Evolutionary conservation across 2,329 filamentous ascomycete genomes (phyloP), one percentile per base, ranked within the genome.

Genomic region (Lachnellula occidentalis): DNA sequence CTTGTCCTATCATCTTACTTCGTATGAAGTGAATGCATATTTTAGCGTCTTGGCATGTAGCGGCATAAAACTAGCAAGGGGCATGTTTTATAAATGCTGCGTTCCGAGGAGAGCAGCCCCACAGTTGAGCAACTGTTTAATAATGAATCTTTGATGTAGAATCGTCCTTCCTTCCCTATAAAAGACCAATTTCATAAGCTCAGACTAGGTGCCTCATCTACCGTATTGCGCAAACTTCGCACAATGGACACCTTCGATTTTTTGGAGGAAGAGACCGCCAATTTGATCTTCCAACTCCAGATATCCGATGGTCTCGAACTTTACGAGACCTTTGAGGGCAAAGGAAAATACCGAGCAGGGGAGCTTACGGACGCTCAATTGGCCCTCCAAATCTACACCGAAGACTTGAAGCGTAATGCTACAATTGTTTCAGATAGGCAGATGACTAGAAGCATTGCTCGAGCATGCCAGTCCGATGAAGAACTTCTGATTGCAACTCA

Each of bases 361-460:
- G 36, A 48, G 8, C 27, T 54, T 4, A 53, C 47, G 5, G 63
- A 62, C 22, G 34, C 49, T 5, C 45, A 62, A 31, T 12, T 63
- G n/a, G 58, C 63, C 15, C 34, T 57, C 1, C 9, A 54, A 11
- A 34, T 62, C 3, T 57, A 62, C 37, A 50, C 41, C 9, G 19
- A 61, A 12, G 61, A 62, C 21, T 45, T 61, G 15, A 36, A 59
- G 50, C 47, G 21, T 6, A 51, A 24, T 22, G 24, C 51, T 22
- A 37, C 49, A 8, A 45, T 60, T 2, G 19, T 63, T 12, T 27
- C 51, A 6, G 61, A 64, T 39, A 39, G 51, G 11, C 51, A 36
- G 3, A 62, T 67, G 61, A 58, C 59, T 2, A 55, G 34, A 24
- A 66, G 61, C 45, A 63, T 67, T 42, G 57, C 56, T n/a, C 34